A percentile compares a stretch with the other conserved stretches of the same genome.
Conservation (phyloP, 2,329 filamentous ascomycete species). For the Xylariaceae sp. region DNA sequence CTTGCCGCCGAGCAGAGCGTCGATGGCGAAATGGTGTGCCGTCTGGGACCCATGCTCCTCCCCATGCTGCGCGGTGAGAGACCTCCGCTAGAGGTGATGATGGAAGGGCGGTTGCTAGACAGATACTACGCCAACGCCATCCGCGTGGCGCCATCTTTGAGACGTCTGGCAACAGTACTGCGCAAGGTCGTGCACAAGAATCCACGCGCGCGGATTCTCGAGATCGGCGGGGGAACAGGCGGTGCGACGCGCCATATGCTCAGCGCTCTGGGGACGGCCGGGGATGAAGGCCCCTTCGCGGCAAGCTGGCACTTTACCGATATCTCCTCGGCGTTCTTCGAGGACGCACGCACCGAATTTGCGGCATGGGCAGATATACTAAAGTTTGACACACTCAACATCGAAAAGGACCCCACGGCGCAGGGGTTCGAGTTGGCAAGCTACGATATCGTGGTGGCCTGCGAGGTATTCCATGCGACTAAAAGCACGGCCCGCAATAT, state of each 20-base stretch:
- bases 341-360: conserved; percentile 3
- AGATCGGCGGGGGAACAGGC: conserved; percentile 19
- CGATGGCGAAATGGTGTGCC: background rate
- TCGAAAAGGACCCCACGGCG: conserved; percentile 28
- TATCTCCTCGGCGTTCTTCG: conserved; percentile 5
- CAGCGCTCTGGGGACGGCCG: conserved; percentile 3
- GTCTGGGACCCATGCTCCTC: background rate
- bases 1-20: background rate
- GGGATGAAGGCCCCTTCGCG: conserved; percentile 1
- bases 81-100: background rate
- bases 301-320: conserved; percentile 15
- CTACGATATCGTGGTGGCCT: conserved; percentile 33
- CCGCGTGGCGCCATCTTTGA: background rate
- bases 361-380: conserved; percentile 30
- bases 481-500: conserved; percentile 27
- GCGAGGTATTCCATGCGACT: conserved; percentile 28
- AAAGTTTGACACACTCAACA: conserved; percentile 36
- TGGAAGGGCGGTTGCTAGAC: conserved; percentile 3
- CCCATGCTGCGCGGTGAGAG: conserved; percentile 4
- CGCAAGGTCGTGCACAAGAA: conserved; percentile 18
- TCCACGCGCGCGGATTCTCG: conserved; percentile 10
- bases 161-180: conserved; percentile 6
- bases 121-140: conserved; percentile 1
- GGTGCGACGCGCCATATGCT: conserved; percentile 9
- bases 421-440: conserved; percentile 13